Conservation (phyloP, 495 filamentous ascomycete genomes). For the Penicillium salamii region DNA sequence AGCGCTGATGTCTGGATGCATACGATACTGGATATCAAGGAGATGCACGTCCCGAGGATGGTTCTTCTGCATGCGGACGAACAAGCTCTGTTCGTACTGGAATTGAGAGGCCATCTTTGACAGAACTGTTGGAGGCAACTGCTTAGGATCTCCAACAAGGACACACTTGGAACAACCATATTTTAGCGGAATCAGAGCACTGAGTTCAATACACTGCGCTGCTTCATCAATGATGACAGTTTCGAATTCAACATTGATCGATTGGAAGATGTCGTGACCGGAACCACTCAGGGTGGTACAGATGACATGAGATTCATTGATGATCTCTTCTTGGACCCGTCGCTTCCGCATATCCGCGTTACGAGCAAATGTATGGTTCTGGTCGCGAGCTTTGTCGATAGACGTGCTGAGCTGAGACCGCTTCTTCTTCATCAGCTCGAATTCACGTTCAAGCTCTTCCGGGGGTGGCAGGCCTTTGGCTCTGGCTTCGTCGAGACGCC, state of each 20-base stretch:
- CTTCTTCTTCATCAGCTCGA: conserved; percentile 71
- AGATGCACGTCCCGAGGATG: conserved; percentile 87
- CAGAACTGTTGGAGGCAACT: conserved; percentile 91
- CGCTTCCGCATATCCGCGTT: conserved; percentile 83
- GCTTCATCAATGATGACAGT: conserved; percentile 98
- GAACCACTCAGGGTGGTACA: conserved; percentile 94
- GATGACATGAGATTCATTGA: conserved; percentile 85
- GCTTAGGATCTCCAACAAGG: conserved; percentile 95
- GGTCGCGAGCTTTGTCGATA: conserved; percentile 83
- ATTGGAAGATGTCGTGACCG: conserved; percentile 97
- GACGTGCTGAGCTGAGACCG: conserved; percentile 70
- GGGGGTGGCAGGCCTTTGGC: conserved; percentile 57
- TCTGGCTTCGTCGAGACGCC: conserved; percentile 67
- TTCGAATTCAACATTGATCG: conserved; percentile 92
- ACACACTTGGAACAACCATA: conserved; percentile 97
- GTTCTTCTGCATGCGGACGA: conserved; percentile 95
- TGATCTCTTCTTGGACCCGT: conserved; percentile 83
- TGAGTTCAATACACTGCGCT: conserved; percentile 95
- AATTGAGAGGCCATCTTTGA: conserved; percentile 89
- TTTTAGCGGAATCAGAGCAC: conserved; percentile 93
- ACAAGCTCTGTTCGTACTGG: conserved; percentile 96
- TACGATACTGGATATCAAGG: conserved; percentile 94
- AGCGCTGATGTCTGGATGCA: conserved; percentile 91
- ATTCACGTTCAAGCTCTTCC: conserved; percentile 68
- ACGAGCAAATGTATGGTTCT: conserved; percentile 69